Evolutionary conservation across 2,329 filamentous ascomycete species (phyloP), one percentile per base, ranked within the genome.

Genomic region (Nothophoma quercina): DNA sequence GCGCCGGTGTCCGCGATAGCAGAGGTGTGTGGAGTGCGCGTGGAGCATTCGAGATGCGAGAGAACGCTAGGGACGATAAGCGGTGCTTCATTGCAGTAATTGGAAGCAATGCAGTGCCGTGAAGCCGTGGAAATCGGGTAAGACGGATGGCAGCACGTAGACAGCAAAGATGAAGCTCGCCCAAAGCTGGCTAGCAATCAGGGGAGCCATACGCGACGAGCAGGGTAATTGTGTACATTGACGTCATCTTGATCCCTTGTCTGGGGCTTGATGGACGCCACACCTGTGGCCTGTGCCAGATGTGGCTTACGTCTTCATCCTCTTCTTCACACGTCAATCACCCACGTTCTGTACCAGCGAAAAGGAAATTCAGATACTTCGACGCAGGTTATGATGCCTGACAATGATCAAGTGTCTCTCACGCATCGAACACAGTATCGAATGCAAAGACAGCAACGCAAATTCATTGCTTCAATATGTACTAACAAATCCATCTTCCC

Each of bases 21-120:
- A 39, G 43, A 40, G 46, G 39, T 30, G 55, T 47, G 22, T 49
- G 34, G n/a, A 59, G 51, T 30, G 61, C 40, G n/a, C 57, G 53
- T 36, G 53, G 53, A 45, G 45, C 51, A 22, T 52, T 43, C 22
- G 51, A 50, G 32, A 58, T 36, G 49, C 60, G 61, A 43, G 66
- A 28, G 23, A 69, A 56, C 29, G 55, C 50, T 43, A 68, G 46
- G 36, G 63, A 57, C 10, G 63, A 56, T 56, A 73, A 57, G 55
- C 67, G 63, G 41, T 70, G 67, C 58, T 63, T 72, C 71, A 73
- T 73, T 16, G 42, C 57, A 40, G 35, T 19, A 30, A 45, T 21
- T 38, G 34, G 47, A 39, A 38, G 21, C 16, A 36, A 44, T 18
- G 38, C 16, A 15, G 23, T 52, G 39, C 39, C 26, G 45, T 36